A percentile compares a stretch with the other conserved stretches of the same genome.
Conservation (phyloP, 768 basidiomycete genomes). For the Hypsizygus marmoreus region DNA sequence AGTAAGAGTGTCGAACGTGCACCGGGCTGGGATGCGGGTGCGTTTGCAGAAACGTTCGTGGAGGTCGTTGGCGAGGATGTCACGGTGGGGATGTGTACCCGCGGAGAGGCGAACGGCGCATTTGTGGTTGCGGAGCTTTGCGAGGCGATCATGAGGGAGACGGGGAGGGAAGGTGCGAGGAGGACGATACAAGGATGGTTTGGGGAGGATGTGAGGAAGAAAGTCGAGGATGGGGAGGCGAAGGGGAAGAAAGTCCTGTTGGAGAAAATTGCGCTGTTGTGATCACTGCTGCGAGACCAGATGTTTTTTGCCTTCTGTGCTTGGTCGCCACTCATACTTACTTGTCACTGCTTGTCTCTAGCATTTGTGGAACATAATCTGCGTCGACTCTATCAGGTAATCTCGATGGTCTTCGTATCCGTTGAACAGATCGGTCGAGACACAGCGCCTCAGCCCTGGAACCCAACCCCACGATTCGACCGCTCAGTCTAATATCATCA, state of each 20-base stretch:
- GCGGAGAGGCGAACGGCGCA: slow-evolving; percentile 59
- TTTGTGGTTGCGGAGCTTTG: slow-evolving; percentile 79
- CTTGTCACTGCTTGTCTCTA: too few species aligned
- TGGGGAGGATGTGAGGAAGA: slow-evolving; percentile 41
- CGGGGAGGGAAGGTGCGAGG: slow-evolving; percentile 41
- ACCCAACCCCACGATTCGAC: too few species aligned
- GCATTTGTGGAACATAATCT: too few species aligned
- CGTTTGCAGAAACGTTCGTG: slow-evolving; percentile 64
- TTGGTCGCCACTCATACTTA: too few species aligned
- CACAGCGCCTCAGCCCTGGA: too few species aligned
- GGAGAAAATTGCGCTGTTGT: slow-evolving; percentile 50
- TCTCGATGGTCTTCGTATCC: too few species aligned
- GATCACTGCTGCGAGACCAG: too few species aligned
- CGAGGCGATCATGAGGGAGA: slow-evolving; percentile 50
- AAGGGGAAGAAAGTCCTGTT: slow-evolving; percentile 76
- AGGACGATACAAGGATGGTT: slow-evolving; percentile 62
- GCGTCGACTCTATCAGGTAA: too few species aligned
- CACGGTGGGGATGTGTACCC: slow-evolving; percentile 55
- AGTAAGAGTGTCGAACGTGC: slow-evolving; percentile 55
- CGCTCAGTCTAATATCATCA: too few species aligned
- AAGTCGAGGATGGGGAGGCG: slow-evolving; percentile 53
- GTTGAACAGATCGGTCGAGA: too few species aligned
- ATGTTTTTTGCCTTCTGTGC: too few species aligned
- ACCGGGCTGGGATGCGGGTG: slow-evolving; percentile 53
- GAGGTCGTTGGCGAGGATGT: slow-evolving; percentile 52